Percentiles rank a stretch among this genome's conserved stretches.
These are phyloP conservation scores for Syzygium malaccense DNA, from an alignment of 441 rosid genomes.

Conservation along the genomic window DNA sequence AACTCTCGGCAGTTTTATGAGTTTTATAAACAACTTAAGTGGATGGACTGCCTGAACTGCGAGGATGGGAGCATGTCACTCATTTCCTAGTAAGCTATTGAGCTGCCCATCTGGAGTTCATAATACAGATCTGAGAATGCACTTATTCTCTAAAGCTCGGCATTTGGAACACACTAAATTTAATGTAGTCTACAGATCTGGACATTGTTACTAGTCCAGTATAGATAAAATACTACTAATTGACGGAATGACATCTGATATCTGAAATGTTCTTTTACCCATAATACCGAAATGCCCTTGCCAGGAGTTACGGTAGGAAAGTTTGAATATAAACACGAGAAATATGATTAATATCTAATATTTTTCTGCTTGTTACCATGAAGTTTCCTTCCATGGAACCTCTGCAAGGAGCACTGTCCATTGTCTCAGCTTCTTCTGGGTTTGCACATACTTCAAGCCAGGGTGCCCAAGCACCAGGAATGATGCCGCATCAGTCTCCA, in stretches of 20 bases:
- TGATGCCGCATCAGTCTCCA: constrained; percentile 33
- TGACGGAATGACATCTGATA: neutral
- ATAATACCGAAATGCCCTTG: neutral
- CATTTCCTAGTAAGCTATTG: neutral
- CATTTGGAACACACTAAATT: neutral
- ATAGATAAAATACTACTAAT: neutral
- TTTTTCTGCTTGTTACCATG: neutral
- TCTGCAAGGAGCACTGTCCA: constrained; percentile 28
- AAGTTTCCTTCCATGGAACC: constrained; percentile 44
- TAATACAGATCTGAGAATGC: neutral
- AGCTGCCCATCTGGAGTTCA: neutral
- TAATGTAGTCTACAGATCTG: neutral
- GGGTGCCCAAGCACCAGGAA: constrained; percentile 18
- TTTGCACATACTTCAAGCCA: constrained; percentile 12
- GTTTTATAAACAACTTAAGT: neutral
- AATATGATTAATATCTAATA: neutral
- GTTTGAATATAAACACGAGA: neutral
- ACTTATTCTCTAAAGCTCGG: neutral
- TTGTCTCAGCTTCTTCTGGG: constrained; percentile 20
- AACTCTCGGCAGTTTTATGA: neutral
- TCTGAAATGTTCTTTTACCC: neutral
- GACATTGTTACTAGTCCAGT: neutral
- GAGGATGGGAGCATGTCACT: neutral
- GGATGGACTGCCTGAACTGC: neutral
- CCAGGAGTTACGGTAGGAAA: neutral